Evolutionary conservation across 2,329 filamentous ascomycete species (phyloP), one percentile per base, ranked within the genome.

Genomic region (Xylariaceae sp.): DNA sequence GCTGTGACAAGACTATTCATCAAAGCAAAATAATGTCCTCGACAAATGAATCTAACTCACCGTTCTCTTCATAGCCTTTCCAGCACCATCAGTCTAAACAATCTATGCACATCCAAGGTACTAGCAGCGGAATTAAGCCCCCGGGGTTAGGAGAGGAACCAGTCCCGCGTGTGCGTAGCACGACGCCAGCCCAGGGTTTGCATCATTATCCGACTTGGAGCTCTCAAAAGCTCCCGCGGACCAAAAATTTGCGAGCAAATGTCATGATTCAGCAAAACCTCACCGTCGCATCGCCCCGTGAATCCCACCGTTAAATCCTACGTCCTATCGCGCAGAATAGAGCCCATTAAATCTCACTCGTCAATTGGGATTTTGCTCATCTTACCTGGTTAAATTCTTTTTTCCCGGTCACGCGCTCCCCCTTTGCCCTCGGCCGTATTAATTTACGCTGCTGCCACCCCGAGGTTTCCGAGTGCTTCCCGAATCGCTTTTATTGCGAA

Each of bases 201-300:
- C 62, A 64, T 62, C 62, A 64, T 60, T 55, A 49, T 59, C 37
- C 8, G 37, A 45, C 42, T 6, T n/a, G 13, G 42, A 45, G n/a
- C 13, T 45, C 11, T 45, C 10, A 13, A 42, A 42, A 62, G 57
- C 57, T 55, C 44, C 17, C 9, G 11, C 48, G 59, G 62, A 59
- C 56, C 52, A 56, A 58, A 60, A 55, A 56, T 58, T 62, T 59
- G 57, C 55, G 42, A 57, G 34, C 44, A 30, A 53, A 51, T 4
- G 11, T 54, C 35, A 23, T 17, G 50, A 55, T 37, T 59, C 39
- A 56, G 52, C 23, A 30, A 30, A 30, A 30, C 23, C 49, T 60
- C 57, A 63, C 60, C 5, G 54, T 61, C 56, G 56, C 56, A 56
- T 61, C 59, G 58, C 59, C 49, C 51, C 30, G 10, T 35, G 15